These are phyloP conservation scores for Cytospora paraplurivora DNA, from an alignment of 2,329 filamentous ascomycete species.

Conservation along the genomic window DNA sequence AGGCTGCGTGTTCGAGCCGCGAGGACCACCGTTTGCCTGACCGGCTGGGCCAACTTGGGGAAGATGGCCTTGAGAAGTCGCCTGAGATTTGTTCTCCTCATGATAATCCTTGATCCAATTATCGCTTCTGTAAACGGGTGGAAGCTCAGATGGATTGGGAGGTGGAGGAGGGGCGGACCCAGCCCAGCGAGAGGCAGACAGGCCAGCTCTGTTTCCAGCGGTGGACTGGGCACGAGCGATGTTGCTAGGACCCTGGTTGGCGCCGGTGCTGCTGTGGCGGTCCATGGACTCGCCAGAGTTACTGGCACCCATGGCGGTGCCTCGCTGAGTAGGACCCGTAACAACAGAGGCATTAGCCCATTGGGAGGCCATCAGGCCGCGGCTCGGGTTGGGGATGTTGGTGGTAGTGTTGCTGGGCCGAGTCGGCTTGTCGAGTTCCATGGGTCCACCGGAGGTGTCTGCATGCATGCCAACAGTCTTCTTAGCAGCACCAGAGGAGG, in stretches of 20 bases:
- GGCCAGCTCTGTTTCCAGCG: neutral
- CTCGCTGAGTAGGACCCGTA: neutral
- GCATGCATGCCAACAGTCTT: neutral
- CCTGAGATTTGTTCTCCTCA: neutral
- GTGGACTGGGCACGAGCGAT: neutral
- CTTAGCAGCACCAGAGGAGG: neutral
- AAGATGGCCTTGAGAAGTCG: neutral
- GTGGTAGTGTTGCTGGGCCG: neutral
- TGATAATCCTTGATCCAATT: neutral
- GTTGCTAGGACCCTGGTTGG: no score
- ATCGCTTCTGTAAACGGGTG: neutral
- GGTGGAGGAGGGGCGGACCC: neutral
- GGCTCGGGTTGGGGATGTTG: neutral
- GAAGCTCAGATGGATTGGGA: neutral
- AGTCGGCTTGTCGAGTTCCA: neutral
- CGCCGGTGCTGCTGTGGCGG: neutral
- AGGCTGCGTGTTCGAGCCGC: neutral
- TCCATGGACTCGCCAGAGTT: neutral
- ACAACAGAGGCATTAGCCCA: neutral
- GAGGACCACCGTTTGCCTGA: neutral
- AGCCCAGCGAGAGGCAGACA: neutral
- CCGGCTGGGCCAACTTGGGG: neutral
- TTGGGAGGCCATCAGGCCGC: neutral
- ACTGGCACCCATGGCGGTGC: neutral
- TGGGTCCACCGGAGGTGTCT: neutral